Percentiles rank a stretch among this genome's conserved stretches.
phyloP scores from a whole-genome alignment of 805 yeast species.

The Teunomyces lycoperdinae region DNA sequence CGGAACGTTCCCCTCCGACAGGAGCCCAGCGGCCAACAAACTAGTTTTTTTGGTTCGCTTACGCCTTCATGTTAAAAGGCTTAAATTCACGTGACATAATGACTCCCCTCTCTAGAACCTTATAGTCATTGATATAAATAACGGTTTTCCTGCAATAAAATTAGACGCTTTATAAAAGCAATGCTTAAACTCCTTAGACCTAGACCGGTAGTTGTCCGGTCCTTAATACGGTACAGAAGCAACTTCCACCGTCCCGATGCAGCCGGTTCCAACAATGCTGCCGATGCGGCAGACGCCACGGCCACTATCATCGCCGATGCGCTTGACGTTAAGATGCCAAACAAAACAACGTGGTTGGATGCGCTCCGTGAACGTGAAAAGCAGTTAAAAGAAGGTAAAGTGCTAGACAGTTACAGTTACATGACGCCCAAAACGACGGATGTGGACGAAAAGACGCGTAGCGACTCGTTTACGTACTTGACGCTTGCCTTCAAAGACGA shows the following conservation, averaged over 20 bases:
- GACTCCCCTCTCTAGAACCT: not conserved
- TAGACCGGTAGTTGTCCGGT: not conserved
- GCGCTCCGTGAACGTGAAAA: slow-evolving; percentile 73
- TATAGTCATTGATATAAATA: not conserved
- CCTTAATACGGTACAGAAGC: not conserved
- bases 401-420: slow-evolving; percentile 67
- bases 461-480: slow-evolving; percentile 71
- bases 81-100: no score
- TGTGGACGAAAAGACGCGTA: slow-evolving; percentile 69
- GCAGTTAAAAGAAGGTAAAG: slow-evolving; percentile 70
- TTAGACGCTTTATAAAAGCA: not conserved
- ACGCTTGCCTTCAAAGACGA: slow-evolving; percentile 83
- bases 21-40: no score
- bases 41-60: no score
- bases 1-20: no score
- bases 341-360: slow-evolving; percentile 77
- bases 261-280: slow-evolving; percentile 47
- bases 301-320: slow-evolving; percentile 67
- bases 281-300: slow-evolving; percentile 70
- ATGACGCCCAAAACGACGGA: slow-evolving; percentile 68
- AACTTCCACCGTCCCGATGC: slow-evolving; percentile 29
- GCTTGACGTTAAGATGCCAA: slow-evolving; percentile 45
- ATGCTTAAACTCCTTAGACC: not conserved
- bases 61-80: no score
- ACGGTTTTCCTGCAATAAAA: no score